These are phyloP conservation scores for Bryopsis sp. DNA, from an alignment of 139 green algal genomes.

Conservation along the genomic window DNA sequence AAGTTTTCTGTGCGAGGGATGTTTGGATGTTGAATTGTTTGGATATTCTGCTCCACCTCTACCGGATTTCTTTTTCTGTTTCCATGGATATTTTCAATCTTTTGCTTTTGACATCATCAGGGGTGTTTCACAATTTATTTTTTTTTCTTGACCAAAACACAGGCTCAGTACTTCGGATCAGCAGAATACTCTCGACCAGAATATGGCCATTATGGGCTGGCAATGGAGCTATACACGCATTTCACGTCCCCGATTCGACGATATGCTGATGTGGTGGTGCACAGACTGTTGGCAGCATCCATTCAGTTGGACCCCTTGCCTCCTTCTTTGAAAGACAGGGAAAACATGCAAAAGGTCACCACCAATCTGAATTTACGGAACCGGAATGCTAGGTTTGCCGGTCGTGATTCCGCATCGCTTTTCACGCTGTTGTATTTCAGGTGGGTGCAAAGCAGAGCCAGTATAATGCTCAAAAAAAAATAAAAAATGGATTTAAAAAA, in stretches of 20 bases:
- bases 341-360: constrained; percentile 41
- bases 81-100: background rate
- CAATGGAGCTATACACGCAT: constrained; percentile 89
- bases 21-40: too few relatives aligned
- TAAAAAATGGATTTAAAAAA: background rate
- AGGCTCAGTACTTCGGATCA: constrained; percentile 75
- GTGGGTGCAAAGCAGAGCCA: constrained; percentile 19
- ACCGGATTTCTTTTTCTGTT: background rate
- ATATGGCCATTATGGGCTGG: constrained; percentile 88
- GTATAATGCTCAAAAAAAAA: background rate
- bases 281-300: constrained; percentile 67
- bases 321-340: constrained; percentile 46
- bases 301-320: constrained; percentile 66
- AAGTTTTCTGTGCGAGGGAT: background rate
- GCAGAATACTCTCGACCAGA: constrained; percentile 40
- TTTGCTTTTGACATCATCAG: background rate
- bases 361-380: constrained; percentile 89
- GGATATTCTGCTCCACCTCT: too few relatives aligned
- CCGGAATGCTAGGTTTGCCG: constrained; percentile 86
- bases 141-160: too few relatives aligned
- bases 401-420: constrained; percentile 82
- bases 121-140: background rate
- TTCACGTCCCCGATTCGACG: constrained; percentile 93
- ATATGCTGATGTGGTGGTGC: constrained; percentile 89
- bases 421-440: constrained; percentile 97